These are phyloP conservation scores for Podila epigama DNA, from an alignment of 192 early-diverging fungal genomes.

Conservation along the genomic window DNA sequence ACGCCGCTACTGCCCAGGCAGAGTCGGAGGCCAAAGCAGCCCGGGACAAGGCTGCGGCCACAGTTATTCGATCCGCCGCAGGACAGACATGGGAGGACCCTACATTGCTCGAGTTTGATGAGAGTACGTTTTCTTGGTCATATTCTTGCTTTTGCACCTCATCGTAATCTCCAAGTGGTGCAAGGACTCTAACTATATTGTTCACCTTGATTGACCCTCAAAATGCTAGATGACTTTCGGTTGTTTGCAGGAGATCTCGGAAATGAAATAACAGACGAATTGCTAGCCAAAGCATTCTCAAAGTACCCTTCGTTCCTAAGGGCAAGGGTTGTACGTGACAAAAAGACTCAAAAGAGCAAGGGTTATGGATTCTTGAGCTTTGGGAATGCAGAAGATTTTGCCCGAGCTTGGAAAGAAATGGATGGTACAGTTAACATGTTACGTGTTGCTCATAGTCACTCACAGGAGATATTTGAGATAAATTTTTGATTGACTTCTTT, in stretches of 20 bases:
- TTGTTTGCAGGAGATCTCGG: slow-evolving; percentile 95
- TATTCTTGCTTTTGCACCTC: not conserved
- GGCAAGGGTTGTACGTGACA: slow-evolving; percentile 86
- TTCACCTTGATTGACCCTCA: not conserved
- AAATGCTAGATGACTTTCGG: slow-evolving; percentile 81
- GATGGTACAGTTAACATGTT: slow-evolving; percentile 67
- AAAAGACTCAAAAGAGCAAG: slow-evolving; percentile 82
- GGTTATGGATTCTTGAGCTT: slow-evolving; percentile 97
- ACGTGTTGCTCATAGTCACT: not conserved
- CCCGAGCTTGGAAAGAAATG: slow-evolving; percentile 93
- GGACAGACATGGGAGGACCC: slow-evolving; percentile 95
- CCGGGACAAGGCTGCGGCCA: slow-evolving; percentile 64
- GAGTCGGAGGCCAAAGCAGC: slow-evolving; percentile 39
- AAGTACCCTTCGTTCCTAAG: slow-evolving; percentile 88
- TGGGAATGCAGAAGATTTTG: slow-evolving; percentile 89
- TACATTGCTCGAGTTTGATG: slow-evolving; percentile 86
- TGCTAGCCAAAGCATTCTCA: slow-evolving; percentile 79
- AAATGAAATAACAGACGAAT: slow-evolving; percentile 89
- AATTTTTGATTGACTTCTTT: no score
- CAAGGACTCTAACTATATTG: not conserved
- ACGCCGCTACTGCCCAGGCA: slow-evolving; percentile 21
- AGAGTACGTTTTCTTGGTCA: slow-evolving; percentile 58
- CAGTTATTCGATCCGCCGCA: slow-evolving; percentile 81
- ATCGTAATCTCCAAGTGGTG: not conserved
- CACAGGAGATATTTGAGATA: not conserved